Evolutionary conservation across 2,329 filamentous ascomycete species (phyloP), one percentile per base, ranked within the genome.

Genomic region (Aspergillus carbonarius): DNA sequence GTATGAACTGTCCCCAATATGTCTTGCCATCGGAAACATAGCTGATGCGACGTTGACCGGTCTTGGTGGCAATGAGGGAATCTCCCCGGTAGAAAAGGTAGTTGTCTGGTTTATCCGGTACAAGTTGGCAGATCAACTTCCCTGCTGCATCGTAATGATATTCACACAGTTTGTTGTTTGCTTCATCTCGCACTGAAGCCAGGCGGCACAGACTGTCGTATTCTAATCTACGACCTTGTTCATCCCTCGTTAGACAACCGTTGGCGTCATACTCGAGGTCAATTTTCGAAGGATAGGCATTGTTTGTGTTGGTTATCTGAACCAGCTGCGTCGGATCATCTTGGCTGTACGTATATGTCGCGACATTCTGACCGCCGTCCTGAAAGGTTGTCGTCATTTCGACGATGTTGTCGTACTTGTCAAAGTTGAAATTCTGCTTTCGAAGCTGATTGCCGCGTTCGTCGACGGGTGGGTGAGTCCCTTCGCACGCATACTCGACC

Each of bases 101-200:
- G 10, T 27, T 49, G 8, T 56, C 42, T 27, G 54, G 48, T 34
- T 57, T 10, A 5, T 25, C 48, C 8, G 58, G 58, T 3, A 57
- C 25, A 6, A 3, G 17, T 25, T 60, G 58, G 27, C 32, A 54
- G 30, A 50, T 39, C 9, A 60, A 32, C 27, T 18, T 53, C 2
- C 54, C 58, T 15, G 54, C 10, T 13, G 48, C 48, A 32, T 60
- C 54, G 32, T 60, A 60, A 3, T 15, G 39, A 40, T 60, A 60
- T 27, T 60, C 9, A 25, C 54, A 18, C 1, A 52, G 17, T 4
- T 42, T 13, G n/a, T 30, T 7, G 13, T 18, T 13, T 18, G 20
- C 9, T 1, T 25, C 25, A n/a, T 54, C 58, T 12, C 7, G 27
- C 2, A 60, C 48, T n/a, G 34, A 5, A 3, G 4, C 10, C 17